These are phyloP conservation scores for Colletotrichum karsti DNA, from an alignment of 2,329 filamentous ascomycete genomes.

Conservation along the genomic window DNA sequence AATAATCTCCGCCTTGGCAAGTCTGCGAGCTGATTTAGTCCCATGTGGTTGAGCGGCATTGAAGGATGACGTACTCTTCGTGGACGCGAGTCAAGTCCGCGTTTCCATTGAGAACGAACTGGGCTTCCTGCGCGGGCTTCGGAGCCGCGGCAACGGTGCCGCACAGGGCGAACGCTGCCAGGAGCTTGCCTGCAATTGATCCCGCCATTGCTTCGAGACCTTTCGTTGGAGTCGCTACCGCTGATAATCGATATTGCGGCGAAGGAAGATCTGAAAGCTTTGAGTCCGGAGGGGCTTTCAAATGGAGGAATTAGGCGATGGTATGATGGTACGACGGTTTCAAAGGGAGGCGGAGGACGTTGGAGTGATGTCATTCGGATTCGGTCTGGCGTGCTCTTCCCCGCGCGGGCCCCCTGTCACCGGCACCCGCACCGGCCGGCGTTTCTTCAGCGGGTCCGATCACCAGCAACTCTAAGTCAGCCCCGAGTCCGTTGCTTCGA, in stretches of 20 bases:
- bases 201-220: constrained; percentile 4
- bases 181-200: constrained; percentile 18
- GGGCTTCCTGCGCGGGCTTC: neutral
- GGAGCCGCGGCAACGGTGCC: neutral
- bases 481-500: neutral
- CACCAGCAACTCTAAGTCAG: neutral
- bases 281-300: too few species aligned
- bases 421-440: neutral
- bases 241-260: neutral
- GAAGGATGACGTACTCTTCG: constrained; percentile 19
- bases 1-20: constrained; percentile 27
- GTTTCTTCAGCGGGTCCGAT: neutral
- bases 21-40: constrained; percentile 13
- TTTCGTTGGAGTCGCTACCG: neutral
- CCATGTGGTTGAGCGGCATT: neutral
- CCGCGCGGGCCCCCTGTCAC: constrained; percentile 8
- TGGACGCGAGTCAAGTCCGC: constrained; percentile 29
- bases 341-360: neutral
- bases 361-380: constrained; percentile 25
- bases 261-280: neutral
- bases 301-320: neutral
- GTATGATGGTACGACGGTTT: neutral
- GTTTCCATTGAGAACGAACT: constrained; percentile 12
- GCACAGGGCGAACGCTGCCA: constrained; percentile 17
- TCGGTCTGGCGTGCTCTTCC: constrained; percentile 24